Evolutionary conservation across 2,329 filamentous ascomycete species (phyloP).

Genomic region (Diaporthe helianthi): DNA sequence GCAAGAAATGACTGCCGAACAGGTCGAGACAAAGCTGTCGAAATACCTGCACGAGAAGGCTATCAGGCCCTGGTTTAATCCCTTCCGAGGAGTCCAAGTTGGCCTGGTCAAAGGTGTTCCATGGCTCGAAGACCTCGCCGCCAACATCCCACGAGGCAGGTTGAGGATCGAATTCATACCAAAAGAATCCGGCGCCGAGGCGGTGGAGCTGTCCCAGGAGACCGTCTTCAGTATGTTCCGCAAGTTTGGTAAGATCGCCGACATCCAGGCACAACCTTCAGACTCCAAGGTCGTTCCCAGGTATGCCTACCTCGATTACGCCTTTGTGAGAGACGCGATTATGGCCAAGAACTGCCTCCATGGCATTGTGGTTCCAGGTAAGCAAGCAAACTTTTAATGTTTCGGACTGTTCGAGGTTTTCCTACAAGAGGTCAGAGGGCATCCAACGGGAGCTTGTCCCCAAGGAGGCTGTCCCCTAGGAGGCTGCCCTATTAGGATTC

Average conservation of each 20-base stretch:
- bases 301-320: slow-evolving; percentile 82
- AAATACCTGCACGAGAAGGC: slow-evolving; percentile 72
- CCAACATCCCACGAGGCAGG: slow-evolving; percentile 71
- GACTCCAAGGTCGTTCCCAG: slow-evolving; percentile 86
- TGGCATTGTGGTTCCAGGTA: slow-evolving; percentile 69
- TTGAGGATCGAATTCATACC: slow-evolving; percentile 87
- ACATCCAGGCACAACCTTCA: slow-evolving; percentile 81
- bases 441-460: too few species aligned
- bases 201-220: slow-evolving; percentile 84
- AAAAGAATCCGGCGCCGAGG: slow-evolving; percentile 71
- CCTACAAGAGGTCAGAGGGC: too few species aligned
- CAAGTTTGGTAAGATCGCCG: slow-evolving; percentile 86
- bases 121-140: slow-evolving; percentile 85
- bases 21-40: slow-evolving; percentile 52
- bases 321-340: slow-evolving; percentile 75
- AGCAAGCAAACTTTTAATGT: too few species aligned
- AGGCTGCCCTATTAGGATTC: too few species aligned
- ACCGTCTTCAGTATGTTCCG: slow-evolving; percentile 86
- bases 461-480: too few species aligned
- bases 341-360: slow-evolving; percentile 95
- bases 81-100: slow-evolving; percentile 73
- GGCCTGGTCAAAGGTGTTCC: slow-evolving; percentile 82
- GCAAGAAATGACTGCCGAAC: slow-evolving; percentile 39
- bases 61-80: slow-evolving; percentile 90
- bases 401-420: too few species aligned